A percentile compares a stretch with the other conserved stretches of the same genome.
Conservation (phyloP, 768 basidiomycete species). For the Lentinula boryana region DNA sequence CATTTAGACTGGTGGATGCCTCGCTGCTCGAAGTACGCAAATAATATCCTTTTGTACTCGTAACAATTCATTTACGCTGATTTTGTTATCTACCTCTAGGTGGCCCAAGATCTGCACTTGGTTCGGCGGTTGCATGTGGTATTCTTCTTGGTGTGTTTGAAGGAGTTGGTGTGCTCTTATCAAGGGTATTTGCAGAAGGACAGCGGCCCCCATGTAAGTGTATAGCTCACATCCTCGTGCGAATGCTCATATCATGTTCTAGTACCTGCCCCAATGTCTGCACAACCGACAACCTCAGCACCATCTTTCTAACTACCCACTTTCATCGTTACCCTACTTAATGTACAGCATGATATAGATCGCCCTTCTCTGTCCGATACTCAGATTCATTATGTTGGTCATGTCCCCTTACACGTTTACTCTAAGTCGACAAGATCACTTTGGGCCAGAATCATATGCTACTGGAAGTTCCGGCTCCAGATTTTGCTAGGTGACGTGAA, state of each 20-base stretch:
- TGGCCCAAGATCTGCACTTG: slow-evolving; percentile 86
- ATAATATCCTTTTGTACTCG: background rate
- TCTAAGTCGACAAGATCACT: too few species aligned
- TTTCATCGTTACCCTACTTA: background rate
- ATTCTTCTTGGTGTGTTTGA: slow-evolving; percentile 93
- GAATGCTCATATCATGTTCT: slow-evolving; percentile 7
- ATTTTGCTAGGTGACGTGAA: too few species aligned
- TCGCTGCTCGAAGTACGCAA: slow-evolving; percentile 86
- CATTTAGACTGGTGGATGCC: slow-evolving; percentile 81
- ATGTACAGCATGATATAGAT: background rate
- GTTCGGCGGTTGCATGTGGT: slow-evolving; percentile 93
- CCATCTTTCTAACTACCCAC: slow-evolving; percentile 20
- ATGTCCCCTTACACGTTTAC: background rate
- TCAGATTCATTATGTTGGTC: background rate
- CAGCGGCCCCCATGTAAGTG: slow-evolving; percentile 72
- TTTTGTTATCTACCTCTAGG: slow-evolving; percentile 37
- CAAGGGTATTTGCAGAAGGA: slow-evolving; percentile 81
- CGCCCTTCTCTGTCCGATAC: background rate
- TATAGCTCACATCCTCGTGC: background rate
- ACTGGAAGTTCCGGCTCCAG: too few species aligned
- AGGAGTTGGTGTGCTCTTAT: slow-evolving; percentile 91
- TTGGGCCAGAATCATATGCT: too few species aligned
- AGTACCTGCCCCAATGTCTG: slow-evolving; percentile 55
- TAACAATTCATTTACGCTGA: slow-evolving; percentile 2
- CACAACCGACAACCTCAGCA: slow-evolving; percentile 37